Base-by-base conservation (phyloP, 768 basidiomycete genomes). In the Mycena rebaudengoi region DNA sequence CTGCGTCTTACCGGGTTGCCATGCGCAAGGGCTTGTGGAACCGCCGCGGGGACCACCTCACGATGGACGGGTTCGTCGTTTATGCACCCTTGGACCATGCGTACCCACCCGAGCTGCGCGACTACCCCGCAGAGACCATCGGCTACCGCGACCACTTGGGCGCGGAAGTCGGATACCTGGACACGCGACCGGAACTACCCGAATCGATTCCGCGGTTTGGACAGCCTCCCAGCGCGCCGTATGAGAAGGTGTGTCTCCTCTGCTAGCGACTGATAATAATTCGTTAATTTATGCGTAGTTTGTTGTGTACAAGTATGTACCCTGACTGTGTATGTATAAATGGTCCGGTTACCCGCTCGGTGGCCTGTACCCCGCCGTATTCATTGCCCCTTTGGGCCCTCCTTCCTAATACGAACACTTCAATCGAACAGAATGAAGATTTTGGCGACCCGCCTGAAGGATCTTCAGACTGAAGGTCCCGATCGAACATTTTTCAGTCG, bases 21-120 rank as follows among this genome's bases (percentile, higher is more conserved):
- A 55, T 79, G 7, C 88, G 90, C 21, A 74, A 75, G 26, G 91
- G 91, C 1, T 88, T 78, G 65, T 92, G 91, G 91, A 92, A 92
- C 67, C 70, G 82, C 18, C 85, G 90, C 0, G 91, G 91, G 0
- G 91, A 92, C 70, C 85, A 91, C 67, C 80, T 90, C 48, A 89
- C 87, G 21, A 52, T 71, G 20, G 74, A 78, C 14, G 81, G 82
- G 49, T 88, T 78, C 67, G 79, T 91, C 65, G 90, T 92, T 32
- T 91, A 88, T 56, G 90, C 88, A 4, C 91, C 91, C 2, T 74
- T 72, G 1, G 73, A 79, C 5, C 72, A 74, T 43, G 80, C 82
- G 20, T 87, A 87, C 66, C 91, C 91, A 0, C 63, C 70, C 0
- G 91, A 92, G 7, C 78, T 92, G 26, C 74, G 76, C 48, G 74